A percentile compares a stretch with the other conserved stretches of the same genome.
These are phyloP conservation scores for Schizophyllum amplum DNA, from an alignment of 1,284 basidiomycete species.

Conservation along the genomic window DNA sequence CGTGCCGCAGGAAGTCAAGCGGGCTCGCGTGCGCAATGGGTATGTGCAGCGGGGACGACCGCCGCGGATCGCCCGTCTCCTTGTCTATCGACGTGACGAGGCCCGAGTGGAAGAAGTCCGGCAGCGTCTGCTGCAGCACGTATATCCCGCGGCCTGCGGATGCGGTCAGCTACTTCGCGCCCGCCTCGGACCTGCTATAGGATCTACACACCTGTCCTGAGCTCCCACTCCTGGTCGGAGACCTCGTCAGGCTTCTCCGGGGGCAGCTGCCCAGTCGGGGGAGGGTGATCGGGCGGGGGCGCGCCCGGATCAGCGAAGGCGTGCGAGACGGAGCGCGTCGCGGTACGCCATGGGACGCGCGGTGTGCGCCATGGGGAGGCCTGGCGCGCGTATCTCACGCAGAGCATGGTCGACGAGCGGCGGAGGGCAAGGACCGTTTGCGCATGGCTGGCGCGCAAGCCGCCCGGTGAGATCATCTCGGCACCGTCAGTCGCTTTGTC, in stretches of 20 bases:
- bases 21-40: constrained; percentile 12
- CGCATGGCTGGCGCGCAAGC: neutral
- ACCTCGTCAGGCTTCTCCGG: constrained; percentile 20
- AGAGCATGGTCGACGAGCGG: neutral
- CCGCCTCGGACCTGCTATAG: neutral
- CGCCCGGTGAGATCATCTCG: neutral
- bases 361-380: neutral
- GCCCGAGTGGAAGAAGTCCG: constrained; percentile 63
- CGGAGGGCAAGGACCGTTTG: neutral
- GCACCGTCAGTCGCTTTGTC: neutral
- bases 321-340: neutral
- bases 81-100: constrained; percentile 51
- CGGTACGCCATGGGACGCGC: neutral
- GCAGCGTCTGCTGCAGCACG: constrained; percentile 59
- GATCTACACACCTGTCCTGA: constrained; percentile 46
- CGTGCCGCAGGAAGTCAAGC: constrained; percentile 12
- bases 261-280: constrained; percentile 23
- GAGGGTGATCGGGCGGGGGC: constrained; percentile 18
- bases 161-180: constrained; percentile 5
- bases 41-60: constrained; percentile 15
- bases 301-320: neutral
- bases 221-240: constrained; percentile 56
- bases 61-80: constrained; percentile 26
- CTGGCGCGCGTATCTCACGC: neutral
- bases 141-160: constrained; percentile 59